These are phyloP conservation scores for Gracilaria gracilis DNA, from an alignment of 23 red algal species.

Conservation along the genomic window DNA sequence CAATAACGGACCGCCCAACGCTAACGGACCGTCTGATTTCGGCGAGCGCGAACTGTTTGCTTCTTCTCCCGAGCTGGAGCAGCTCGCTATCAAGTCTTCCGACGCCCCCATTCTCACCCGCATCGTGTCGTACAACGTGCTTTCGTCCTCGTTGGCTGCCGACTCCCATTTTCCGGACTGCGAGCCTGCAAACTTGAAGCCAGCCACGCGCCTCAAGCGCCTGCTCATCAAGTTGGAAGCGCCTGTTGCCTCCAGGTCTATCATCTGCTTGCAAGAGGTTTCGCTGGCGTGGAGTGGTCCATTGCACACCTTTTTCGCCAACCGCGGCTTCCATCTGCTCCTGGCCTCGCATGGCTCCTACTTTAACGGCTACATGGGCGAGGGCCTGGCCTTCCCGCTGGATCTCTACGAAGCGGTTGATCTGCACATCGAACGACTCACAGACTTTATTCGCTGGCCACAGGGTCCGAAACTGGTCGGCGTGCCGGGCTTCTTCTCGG, in stretches of 20 bases:
- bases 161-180: conserved; percentile 69
- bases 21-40: conserved; percentile 11
- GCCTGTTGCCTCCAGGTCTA: conserved; percentile 58
- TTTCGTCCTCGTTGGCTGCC: conserved; percentile 74
- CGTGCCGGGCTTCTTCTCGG: conserved; percentile 21
- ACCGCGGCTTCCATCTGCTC: conserved; percentile 75
- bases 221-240: conserved; percentile 76
- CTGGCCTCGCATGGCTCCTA: conserved; percentile 62
- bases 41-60: conserved; percentile 46
- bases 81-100: conserved; percentile 55
- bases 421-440: conserved; percentile 70
- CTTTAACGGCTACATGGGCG: conserved; percentile 86
- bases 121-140: conserved; percentile 82
- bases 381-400: conserved; percentile 69
- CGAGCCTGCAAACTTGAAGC: conserved; percentile 55
- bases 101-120: conserved; percentile 67
- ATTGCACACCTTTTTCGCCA: conserved; percentile 80
- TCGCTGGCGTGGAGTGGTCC: conserved; percentile 75
- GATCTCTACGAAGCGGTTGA: conserved; percentile 75
- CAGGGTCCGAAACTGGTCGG: conserved; percentile 15
- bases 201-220: conserved; percentile 47
- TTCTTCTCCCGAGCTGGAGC: conserved; percentile 62
- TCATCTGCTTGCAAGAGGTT: conserved; percentile 89
- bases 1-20: neutral
- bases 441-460: conserved; percentile 69